A percentile compares a stretch with the other conserved stretches of the same genome.
Evolutionary conservation across 2,329 filamentous ascomycete species (phyloP).

Genomic region (Epichloe coenophiala): DNA sequence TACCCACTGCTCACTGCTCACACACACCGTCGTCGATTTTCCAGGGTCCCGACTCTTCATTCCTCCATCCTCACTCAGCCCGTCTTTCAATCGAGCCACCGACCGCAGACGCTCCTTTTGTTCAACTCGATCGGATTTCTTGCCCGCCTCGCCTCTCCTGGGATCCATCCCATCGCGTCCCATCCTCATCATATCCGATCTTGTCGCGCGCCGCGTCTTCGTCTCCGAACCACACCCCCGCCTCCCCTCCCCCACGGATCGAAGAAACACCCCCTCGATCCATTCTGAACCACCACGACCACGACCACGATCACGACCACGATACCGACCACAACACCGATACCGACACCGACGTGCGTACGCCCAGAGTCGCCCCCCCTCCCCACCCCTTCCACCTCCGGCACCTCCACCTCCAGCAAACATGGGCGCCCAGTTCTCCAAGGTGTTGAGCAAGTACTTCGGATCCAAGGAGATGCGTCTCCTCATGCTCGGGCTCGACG

Average conservation of each 20-base stretch:
- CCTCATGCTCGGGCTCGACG: constrained; percentile 94
- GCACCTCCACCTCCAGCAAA: not conserved
- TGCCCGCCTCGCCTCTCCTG: not conserved
- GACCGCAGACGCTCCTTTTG: not conserved
- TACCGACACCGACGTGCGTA: no score
- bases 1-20: no score
- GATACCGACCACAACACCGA: no score
- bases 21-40: not conserved
- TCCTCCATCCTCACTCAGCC: no score
- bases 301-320: no score
- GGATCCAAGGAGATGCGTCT: constrained; percentile 98
- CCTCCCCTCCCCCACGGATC: no score
- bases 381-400: not conserved
- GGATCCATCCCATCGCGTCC: not conserved
- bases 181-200: no score
- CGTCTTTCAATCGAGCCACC: not conserved
- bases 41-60: not conserved
- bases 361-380: not conserved
- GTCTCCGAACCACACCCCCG: no score
- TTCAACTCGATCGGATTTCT: not conserved
- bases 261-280: no score
- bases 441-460: constrained; percentile 97
- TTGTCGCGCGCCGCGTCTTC: no score
- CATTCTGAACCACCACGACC: no score
- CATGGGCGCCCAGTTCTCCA: constrained; percentile 90